Evolutionary conservation across 2,329 filamentous ascomycete species (phyloP).

Genomic region (Pyrenophora graminea): DNA sequence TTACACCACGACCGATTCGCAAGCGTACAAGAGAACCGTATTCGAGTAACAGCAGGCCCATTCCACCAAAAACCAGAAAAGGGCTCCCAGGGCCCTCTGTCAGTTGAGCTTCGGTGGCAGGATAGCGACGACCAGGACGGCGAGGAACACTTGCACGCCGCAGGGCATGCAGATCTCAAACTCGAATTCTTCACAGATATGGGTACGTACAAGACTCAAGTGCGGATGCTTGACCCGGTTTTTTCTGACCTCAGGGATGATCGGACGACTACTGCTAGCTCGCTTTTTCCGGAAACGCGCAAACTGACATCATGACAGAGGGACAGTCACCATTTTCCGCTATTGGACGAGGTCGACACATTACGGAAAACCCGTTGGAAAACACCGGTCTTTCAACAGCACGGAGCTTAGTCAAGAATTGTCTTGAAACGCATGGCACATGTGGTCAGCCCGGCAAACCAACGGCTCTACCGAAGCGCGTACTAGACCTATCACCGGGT

Average conservation of each 20-base stretch:
- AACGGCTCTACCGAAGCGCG: slow-evolving; percentile 34
- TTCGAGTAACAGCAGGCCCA: slow-evolving; percentile 36
- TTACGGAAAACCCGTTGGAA: slow-evolving; percentile 36
- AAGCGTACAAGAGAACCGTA: slow-evolving; percentile 27
- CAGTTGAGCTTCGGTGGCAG: slow-evolving; percentile 42
- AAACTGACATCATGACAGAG: slow-evolving; percentile 31
- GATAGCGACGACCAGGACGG: slow-evolving; percentile 21
- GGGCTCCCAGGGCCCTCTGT: slow-evolving; percentile 38
- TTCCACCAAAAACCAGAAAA: slow-evolving; percentile 22
- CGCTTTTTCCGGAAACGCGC: slow-evolving; percentile 1
- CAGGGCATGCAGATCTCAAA: slow-evolving; percentile 41
- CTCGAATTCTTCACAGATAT: slow-evolving; percentile 44
- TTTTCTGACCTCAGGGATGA: background rate
- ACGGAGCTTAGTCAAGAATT: slow-evolving; percentile 35
- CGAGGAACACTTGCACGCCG: slow-evolving; percentile 25
- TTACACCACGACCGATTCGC: slow-evolving; percentile 40
- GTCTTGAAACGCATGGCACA: slow-evolving; percentile 36
- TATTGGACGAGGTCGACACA: slow-evolving; percentile 39
- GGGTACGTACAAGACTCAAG: slow-evolving; percentile 28
- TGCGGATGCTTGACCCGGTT: background rate
- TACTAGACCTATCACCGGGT: slow-evolving; percentile 35
- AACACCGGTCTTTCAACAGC: slow-evolving; percentile 33
- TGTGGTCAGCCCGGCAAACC: slow-evolving; percentile 30
- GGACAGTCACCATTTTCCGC: slow-evolving; percentile 42
- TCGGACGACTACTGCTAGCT: slow-evolving; percentile 6